Evolutionary conservation across 768 basidiomycete species (phyloP).

Genomic region (Sporobolomyces phaffii): DNA sequence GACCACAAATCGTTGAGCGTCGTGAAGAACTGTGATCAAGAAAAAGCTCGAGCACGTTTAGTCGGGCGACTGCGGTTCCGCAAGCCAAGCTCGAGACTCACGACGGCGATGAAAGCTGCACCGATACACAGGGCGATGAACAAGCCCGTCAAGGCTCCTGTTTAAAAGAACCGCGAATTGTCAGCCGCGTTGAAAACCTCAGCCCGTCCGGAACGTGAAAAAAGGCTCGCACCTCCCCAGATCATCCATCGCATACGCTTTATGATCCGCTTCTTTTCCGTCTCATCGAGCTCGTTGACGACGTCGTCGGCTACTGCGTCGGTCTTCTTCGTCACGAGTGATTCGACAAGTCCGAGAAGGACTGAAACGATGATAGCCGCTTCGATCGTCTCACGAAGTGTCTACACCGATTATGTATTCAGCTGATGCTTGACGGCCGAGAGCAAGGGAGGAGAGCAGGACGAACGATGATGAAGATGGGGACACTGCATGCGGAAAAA

Average conservation of each 20-base stretch:
- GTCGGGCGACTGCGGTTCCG: neutral
- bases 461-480: slow-evolving; percentile 27
- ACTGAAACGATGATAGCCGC: slow-evolving; percentile 87
- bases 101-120: slow-evolving; percentile 53
- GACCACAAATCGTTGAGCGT: slow-evolving; percentile 76
- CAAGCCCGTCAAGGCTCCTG: slow-evolving; percentile 62
- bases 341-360: slow-evolving; percentile 82
- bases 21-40: slow-evolving; percentile 71
- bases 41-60: neutral
- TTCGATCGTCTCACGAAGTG: slow-evolving; percentile 68
- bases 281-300: slow-evolving; percentile 9
- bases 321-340: slow-evolving; percentile 53
- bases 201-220: slow-evolving; percentile 43
- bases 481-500: neutral
- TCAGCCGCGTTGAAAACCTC: slow-evolving; percentile 57
- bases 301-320: slow-evolving; percentile 5
- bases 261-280: slow-evolving; percentile 48
- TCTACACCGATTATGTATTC: neutral
- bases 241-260: slow-evolving; percentile 57
- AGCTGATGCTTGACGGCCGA: neutral
- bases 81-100: neutral
- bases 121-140: slow-evolving; percentile 74
- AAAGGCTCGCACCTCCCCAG: slow-evolving; percentile 60
- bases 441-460: neutral
- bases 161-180: slow-evolving; percentile 52